Conservation (phyloP, 2,329 filamentous ascomycete species). For the Tolypocladium guangdongense region DNA sequence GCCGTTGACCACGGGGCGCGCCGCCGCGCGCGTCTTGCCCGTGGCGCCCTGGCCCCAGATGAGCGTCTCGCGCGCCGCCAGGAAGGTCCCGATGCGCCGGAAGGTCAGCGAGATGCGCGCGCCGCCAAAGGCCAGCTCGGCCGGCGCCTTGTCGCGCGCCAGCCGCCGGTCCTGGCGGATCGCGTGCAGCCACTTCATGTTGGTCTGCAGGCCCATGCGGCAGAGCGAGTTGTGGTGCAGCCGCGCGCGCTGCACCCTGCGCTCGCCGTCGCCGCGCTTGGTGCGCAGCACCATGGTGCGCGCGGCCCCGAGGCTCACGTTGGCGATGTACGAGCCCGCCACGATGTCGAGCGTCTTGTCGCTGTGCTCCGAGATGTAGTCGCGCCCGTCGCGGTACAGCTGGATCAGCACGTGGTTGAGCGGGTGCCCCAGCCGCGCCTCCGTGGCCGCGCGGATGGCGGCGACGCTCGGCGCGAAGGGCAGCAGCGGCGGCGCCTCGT, state of each 20-base stretch:
- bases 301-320: conserved; percentile 86
- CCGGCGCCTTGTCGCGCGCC: conserved; percentile 50
- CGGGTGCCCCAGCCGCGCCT: conserved; percentile 62
- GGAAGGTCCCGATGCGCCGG: conserved; percentile 75
- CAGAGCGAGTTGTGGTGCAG: conserved; percentile 87
- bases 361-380: conserved; percentile 93
- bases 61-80: conserved; percentile 47
- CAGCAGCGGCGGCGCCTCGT: conserved; percentile 69
- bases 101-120: conserved; percentile 89
- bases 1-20: conserved; percentile 57
- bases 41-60: conserved; percentile 93
- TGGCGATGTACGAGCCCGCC: conserved; percentile 72
- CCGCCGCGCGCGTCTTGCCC: conserved; percentile 50
- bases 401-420: conserved; percentile 92
- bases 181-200: conserved; percentile 82
- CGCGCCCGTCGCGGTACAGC: conserved; percentile 75
- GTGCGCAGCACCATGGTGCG: conserved; percentile 82
- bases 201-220: conserved; percentile 69
- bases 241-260: conserved; percentile 54
- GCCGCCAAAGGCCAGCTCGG: conserved; percentile 62
- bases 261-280: conserved; percentile 44
- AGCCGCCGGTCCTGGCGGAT: conserved; percentile 79
- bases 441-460: conserved; percentile 55
- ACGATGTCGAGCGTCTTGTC: conserved; percentile 94
- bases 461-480: conserved; percentile 66